phyloP scores from a whole-genome alignment of 768 basidiomycete species.

The Lyophyllum atratum region DNA sequence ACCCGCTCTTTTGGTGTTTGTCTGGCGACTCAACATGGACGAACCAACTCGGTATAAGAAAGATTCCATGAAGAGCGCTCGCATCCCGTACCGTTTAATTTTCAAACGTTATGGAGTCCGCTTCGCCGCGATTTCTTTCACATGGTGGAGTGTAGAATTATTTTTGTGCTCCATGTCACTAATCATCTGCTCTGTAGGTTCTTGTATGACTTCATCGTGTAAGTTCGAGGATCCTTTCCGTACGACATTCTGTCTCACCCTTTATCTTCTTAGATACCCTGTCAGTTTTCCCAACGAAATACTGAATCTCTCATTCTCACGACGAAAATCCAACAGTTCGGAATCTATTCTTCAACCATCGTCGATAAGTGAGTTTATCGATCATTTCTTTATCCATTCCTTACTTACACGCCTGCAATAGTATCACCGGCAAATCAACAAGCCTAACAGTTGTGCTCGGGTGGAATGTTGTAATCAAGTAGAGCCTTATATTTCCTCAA shows the following conservation, averaged over 20 bases:
- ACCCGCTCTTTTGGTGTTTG: slow-evolving; percentile 78
- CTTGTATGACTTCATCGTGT: slow-evolving; percentile 81
- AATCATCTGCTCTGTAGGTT: slow-evolving; percentile 42
- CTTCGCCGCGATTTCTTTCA: slow-evolving; percentile 72
- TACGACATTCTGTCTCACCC: background rate
- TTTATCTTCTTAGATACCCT: slow-evolving; percentile 49
- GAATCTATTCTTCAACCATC: slow-evolving; percentile 79
- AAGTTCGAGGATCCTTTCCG: slow-evolving; percentile 25
- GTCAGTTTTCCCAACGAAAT: slow-evolving; percentile 37
- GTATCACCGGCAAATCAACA: slow-evolving; percentile 55
- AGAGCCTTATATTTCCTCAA: slow-evolving; percentile 19
- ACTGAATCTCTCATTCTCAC: background rate
- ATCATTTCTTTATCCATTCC: background rate
- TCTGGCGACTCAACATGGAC: slow-evolving; percentile 86
- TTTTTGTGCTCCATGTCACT: background rate
- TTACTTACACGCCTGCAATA: slow-evolving; percentile 22
- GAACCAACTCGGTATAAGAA: slow-evolving; percentile 76
- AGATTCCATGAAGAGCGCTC: slow-evolving; percentile 75
- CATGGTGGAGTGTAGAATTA: slow-evolving; percentile 50
- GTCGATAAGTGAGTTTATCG: slow-evolving; percentile 52
- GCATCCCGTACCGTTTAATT: slow-evolving; percentile 76
- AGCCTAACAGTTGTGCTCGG: slow-evolving; percentile 70
- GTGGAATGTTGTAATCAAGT: slow-evolving; percentile 88
- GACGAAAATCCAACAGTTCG: slow-evolving; percentile 50
- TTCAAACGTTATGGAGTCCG: slow-evolving; percentile 78